phyloP scores from a whole-genome alignment of 1,284 basidiomycete genomes.

The Austropuccinia psidii region DNA sequence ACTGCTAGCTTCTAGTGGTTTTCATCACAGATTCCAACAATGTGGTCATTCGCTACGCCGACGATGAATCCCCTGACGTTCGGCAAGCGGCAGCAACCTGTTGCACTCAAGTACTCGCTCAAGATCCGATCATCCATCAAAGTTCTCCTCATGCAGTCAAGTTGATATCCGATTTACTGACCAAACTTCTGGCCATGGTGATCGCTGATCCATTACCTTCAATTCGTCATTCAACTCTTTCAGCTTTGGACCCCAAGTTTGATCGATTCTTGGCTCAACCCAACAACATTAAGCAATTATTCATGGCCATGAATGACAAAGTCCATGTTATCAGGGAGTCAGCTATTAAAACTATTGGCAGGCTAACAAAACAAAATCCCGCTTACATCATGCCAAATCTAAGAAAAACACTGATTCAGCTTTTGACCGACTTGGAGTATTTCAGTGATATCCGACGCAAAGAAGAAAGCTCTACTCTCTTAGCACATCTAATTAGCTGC shows the following conservation, averaged over 20 bases:
- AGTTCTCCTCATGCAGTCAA: constrained; percentile 94
- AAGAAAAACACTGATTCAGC: constrained; percentile 89
- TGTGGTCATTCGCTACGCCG: constrained; percentile 89
- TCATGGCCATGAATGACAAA: constrained; percentile 97
- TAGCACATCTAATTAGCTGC: constrained; percentile 78
- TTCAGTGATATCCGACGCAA: constrained; percentile 72
- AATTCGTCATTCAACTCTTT: constrained; percentile 81
- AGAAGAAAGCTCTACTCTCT: constrained; percentile 81
- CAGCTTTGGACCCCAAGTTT: constrained; percentile 83
- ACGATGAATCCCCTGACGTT: constrained; percentile 83
- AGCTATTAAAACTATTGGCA: constrained; percentile 84
- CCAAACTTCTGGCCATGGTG: constrained; percentile 91
- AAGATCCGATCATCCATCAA: constrained; percentile 94
- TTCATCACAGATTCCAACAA: too few species aligned
- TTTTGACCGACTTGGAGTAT: constrained; percentile 95
- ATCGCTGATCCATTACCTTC: constrained; percentile 92
- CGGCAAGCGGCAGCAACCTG: constrained; percentile 84
- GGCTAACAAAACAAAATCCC: constrained; percentile 89
- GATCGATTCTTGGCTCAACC: constrained; percentile 98
- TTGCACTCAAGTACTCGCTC: constrained; percentile 82
- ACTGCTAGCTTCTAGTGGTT: too few species aligned
- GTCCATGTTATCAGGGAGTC: constrained; percentile 86
- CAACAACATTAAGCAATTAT: constrained; percentile 91
- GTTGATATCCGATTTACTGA: constrained; percentile 93
- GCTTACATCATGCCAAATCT: constrained; percentile 98